A percentile compares a stretch with the other conserved stretches of the same genome.
phyloP scores from a whole-genome alignment of 176 grass and related monocot species.

The Chrysopogon serrulatus region DNA sequence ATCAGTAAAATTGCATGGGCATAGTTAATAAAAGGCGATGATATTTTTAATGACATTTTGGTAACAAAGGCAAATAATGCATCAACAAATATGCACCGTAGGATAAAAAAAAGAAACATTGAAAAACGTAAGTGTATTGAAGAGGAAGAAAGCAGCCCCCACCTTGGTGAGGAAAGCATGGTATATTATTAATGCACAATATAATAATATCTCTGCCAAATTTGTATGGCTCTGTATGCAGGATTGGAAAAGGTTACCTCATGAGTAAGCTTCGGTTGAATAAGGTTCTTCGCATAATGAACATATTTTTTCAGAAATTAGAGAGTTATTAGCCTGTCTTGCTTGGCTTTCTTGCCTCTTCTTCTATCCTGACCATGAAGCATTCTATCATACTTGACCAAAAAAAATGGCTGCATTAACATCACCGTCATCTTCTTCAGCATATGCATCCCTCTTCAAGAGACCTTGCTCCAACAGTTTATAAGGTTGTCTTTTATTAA shows the following conservation, averaged over 20 bases:
- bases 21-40: too few relatives aligned
- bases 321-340: too few relatives aligned
- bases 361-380: too few relatives aligned
- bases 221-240: not conserved
- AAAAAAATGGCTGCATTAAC: conserved; percentile 70
- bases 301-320: conserved; percentile 98
- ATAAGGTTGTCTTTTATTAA: conserved; percentile 15
- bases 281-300: conserved; percentile 90
- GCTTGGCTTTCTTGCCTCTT: too few relatives aligned
- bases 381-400: conserved; percentile 95
- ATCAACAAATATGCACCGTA: too few relatives aligned
- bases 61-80: too few relatives aligned
- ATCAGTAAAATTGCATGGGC: too few relatives aligned
- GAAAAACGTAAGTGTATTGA: not conserved
- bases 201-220: not conserved
- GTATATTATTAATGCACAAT: not conserved
- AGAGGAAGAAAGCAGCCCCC: not conserved
- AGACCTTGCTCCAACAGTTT: conserved; percentile 41
- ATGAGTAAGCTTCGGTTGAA: conserved; percentile 84
- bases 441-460: conserved; percentile 58
- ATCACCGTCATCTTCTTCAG: conserved; percentile 83
- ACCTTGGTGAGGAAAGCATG: too few relatives aligned
- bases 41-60: too few relatives aligned
- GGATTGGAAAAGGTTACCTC: conserved; percentile 51
- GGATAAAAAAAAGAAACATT: not conserved